Percentiles rank a stretch among this genome's conserved stretches.
Evolutionary conservation across 768 basidiomycete genomes (phyloP).

Genomic region (Cystobasidium tubakii): DNA sequence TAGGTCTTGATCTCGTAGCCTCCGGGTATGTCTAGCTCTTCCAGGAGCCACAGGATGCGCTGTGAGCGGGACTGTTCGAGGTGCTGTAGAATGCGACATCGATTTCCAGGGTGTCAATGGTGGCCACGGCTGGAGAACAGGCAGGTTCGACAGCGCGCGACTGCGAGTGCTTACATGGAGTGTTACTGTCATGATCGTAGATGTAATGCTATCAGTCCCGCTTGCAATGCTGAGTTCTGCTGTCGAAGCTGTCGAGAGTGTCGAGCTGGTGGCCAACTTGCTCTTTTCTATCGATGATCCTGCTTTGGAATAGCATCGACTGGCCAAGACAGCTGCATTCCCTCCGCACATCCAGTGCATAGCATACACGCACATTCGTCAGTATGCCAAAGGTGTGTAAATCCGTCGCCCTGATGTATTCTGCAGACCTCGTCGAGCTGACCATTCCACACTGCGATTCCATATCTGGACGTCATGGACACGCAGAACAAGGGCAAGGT

Average conservation of each 20-base stretch:
- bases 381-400: constrained; percentile 26
- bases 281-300: not conserved
- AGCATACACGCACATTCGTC: not conserved
- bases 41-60: constrained; percentile 48
- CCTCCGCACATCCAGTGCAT: not conserved
- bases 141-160: not conserved
- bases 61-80: constrained; percentile 46
- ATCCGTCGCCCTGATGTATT: not conserved
- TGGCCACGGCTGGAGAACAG: not conserved
- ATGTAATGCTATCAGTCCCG: not conserved
- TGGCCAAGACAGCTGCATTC: not conserved
- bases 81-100: too few relatives aligned
- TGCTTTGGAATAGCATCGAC: not conserved
- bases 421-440: not conserved
- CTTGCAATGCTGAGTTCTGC: not conserved
- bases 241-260: not conserved
- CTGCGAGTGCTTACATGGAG: not conserved
- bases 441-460: not conserved
- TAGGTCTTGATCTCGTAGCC: constrained; percentile 53
- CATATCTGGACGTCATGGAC: not conserved
- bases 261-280: not conserved
- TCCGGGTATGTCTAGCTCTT: constrained; percentile 53
- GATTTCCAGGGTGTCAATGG: not conserved
- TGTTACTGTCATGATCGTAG: not conserved
- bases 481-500: constrained; percentile 41